Conservation (phyloP, 257 asterid species). For the Forsythia viridissima region DNA sequence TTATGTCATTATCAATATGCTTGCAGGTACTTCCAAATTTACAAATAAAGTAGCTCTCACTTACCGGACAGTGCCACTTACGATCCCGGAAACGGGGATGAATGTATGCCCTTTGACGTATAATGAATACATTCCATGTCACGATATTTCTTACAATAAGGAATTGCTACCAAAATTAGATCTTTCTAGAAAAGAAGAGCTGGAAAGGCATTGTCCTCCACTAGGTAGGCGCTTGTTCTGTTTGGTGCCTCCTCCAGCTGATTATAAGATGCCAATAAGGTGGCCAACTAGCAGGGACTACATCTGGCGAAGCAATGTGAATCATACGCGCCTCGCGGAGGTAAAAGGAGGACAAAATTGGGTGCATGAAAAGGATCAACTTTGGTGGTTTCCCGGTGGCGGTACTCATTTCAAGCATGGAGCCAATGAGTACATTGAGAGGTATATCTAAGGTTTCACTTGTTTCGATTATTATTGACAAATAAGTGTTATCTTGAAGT, state of each 20-base stretch:
- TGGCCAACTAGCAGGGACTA: constrained; percentile 93
- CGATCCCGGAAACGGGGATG: constrained; percentile 67
- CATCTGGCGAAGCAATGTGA: constrained; percentile 92
- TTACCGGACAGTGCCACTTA: constrained; percentile 53
- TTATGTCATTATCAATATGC: neutral
- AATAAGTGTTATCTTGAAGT: neutral
- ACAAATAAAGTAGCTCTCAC: constrained; percentile 64
- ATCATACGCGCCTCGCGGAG: constrained; percentile 84
- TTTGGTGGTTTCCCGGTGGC: constrained; percentile 99
- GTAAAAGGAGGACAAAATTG: constrained; percentile 97
- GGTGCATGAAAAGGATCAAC: constrained; percentile 73
- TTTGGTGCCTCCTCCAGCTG: constrained; percentile 87
- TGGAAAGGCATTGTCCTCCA: constrained; percentile 93
- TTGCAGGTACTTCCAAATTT: constrained; percentile 50
- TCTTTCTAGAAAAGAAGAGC: constrained; percentile 72
- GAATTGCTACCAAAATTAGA: constrained; percentile 67
- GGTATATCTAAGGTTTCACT: constrained; percentile 42
- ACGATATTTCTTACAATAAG: constrained; percentile 67
- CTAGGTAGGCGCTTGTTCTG: constrained; percentile 69
- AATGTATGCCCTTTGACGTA: constrained; percentile 71
- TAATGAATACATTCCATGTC: constrained; percentile 90
- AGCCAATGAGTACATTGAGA: constrained; percentile 85
- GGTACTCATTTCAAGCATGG: constrained; percentile 98
- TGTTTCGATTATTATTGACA: neutral
- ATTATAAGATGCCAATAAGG: constrained; percentile 82